A percentile compares a stretch with the other conserved stretches of the same genome.
Conservation (phyloP, 2,329 filamentous ascomycete species). For the Alternaria ventricosa region DNA sequence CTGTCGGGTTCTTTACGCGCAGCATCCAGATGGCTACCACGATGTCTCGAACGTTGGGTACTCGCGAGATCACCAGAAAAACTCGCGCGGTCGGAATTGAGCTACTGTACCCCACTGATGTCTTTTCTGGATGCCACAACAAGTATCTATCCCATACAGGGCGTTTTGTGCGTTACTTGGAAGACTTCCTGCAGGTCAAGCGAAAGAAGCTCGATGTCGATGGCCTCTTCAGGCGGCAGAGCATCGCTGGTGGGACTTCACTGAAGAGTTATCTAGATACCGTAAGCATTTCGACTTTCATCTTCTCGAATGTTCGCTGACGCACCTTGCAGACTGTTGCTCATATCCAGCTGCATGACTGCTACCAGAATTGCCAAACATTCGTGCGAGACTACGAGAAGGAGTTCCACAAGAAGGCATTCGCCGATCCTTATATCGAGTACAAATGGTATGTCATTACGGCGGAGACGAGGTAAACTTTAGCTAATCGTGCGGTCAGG, state of each 20-base stretch:
- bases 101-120: neutral
- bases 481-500: neutral
- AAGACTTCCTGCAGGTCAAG: neutral
- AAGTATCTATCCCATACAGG: neutral
- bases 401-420: neutral
- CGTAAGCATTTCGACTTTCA: fast-evolving
- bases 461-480: neutral
- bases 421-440: neutral
- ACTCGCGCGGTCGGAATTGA: neutral
- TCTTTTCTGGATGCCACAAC: neutral
- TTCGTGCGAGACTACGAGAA: neutral
- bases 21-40: neutral
- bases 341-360: neutral
- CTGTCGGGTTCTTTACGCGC: neutral
- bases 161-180: neutral
- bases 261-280: neutral
- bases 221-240: neutral
- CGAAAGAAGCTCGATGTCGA: neutral
- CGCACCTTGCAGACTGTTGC: neutral
- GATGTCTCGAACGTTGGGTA: neutral
- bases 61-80: neutral
- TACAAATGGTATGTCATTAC: neutral
- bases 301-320: neutral
- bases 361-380: neutral
- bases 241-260: neutral